Evolutionary conservation across 2,329 filamentous ascomycete species (phyloP), one percentile per base, ranked within the genome.

Genomic region (Stachybotrys chlorohalonatus): DNA sequence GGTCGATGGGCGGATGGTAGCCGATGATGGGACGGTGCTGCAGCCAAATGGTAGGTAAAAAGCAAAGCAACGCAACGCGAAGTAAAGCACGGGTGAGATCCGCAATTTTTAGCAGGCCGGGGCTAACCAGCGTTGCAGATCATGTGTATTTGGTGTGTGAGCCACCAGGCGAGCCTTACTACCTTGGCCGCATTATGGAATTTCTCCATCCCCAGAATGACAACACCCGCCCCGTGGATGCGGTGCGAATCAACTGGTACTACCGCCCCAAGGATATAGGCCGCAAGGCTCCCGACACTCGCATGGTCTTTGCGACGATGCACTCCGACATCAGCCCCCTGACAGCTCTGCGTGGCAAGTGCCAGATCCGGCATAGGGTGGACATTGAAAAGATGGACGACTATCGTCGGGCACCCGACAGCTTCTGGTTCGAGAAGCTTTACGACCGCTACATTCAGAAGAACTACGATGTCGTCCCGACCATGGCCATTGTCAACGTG

Each of bases 391-490:
- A 89, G 66, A 74, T 96, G 61, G 89, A 95, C 55, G 83, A 86
- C 53, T 96, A 92, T 69, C 89, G 92, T 68, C 93, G 89, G 69
- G 83, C 79, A 31, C 87, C 87, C 63, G 90, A 99, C 72, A 85
- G 81, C 62, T 99, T 99, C 70, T 99, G 92, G 89, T 99, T 90
- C 69, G 93, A 96, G 66, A 95, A 96, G 68, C 83, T 97, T 63
- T 97, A 95, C 71, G 94, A 99, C 74, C 89, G 94, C 56, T 99
- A 97, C 74, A 97, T 99, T 60, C 91, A 96, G 68, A 92, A 95
- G 59, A 92, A 93, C 72, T 97, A 97, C 78, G 94, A 99, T 65
- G 89, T 96, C 54, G 93, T 99, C 58, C 93, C 94, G 1, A 95
- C 92, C 13, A 83, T 81, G 57, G 85, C 89, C 65, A 94, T 99